Evolutionary conservation across 2,329 filamentous ascomycete species (phyloP).

Genomic region (Neopestalotiopsis sp.): DNA sequence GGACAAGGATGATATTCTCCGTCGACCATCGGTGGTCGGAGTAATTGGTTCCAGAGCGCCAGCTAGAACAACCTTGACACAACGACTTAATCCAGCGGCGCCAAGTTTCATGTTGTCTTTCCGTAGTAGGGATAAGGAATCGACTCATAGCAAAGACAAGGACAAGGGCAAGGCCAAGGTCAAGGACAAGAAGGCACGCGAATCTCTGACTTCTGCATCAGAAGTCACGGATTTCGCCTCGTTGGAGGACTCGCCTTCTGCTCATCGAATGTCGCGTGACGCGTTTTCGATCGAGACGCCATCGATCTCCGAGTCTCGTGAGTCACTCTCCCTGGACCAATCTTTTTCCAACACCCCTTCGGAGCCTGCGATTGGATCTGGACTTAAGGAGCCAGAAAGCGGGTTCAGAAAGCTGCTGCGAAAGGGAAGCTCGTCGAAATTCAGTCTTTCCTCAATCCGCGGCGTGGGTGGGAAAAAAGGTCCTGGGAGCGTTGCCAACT

Average conservation of each 20-base stretch:
- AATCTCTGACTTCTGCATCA: conserved; percentile 41
- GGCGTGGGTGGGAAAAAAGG: conserved; percentile 62
- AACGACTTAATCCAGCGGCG: conserved; percentile 82
- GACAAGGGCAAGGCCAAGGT: conserved; percentile 43
- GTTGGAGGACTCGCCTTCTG: conserved; percentile 55
- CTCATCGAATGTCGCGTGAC: conserved; percentile 61
- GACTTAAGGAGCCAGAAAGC: conserved; percentile 58
- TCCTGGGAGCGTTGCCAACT: conserved; percentile 59
- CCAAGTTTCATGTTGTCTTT: conserved; percentile 70
- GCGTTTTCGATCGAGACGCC: conserved; percentile 62
- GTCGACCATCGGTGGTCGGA: conserved; percentile 63
- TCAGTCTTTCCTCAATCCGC: conserved; percentile 60
- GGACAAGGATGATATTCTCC: conserved; percentile 58
- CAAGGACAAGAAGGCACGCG: conserved; percentile 41
- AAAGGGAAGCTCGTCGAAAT: conserved; percentile 70
- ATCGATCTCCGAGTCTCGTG: conserved; percentile 64
- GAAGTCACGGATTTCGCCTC: conserved; percentile 40
- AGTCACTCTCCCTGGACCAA: conserved; percentile 61
- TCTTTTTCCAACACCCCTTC: conserved; percentile 62
- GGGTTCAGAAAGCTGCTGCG: conserved; percentile 66
- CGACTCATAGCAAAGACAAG: conserved; percentile 38
- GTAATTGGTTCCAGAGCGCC: conserved; percentile 81
- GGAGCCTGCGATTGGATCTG: conserved; percentile 50
- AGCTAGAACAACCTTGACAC: conserved; percentile 53
- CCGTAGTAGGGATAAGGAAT: conserved; percentile 41